Conservation (phyloP, 306 rosid genomes). For the Macrotyloma uniflorum region DNA sequence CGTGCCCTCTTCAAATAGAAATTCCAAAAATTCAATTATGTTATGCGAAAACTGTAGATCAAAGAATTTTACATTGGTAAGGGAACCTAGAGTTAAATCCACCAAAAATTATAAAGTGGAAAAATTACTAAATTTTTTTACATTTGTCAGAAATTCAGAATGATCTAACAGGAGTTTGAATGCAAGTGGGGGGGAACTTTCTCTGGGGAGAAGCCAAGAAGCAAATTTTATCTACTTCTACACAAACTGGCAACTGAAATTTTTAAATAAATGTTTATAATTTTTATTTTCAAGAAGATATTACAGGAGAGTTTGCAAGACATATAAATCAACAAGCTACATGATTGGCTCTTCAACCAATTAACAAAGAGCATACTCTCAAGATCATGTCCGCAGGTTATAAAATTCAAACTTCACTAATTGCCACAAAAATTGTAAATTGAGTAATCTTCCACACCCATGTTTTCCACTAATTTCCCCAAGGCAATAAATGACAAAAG, state of each 20-base stretch:
- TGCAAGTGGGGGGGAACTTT: neutral
- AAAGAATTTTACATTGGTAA: conserved; percentile 1
- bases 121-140: neutral
- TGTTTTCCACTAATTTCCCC: neutral
- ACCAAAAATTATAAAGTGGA: neutral
- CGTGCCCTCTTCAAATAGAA: conserved; percentile 14
- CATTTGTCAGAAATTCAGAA: neutral
- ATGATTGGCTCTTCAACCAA: neutral
- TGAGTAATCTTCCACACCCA: neutral
- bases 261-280: neutral
- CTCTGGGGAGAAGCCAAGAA: neutral
- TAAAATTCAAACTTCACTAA: neutral
- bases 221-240: neutral
- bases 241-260: neutral
- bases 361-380: conserved; percentile 6
- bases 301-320: neutral
- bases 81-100: conserved; percentile 9
- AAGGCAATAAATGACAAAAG: neutral
- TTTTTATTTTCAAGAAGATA: neutral
- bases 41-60: neutral
- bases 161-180: neutral
- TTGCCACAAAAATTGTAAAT: conserved; percentile 10
- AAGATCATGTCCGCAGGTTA: neutral
- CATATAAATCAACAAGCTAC: neutral
- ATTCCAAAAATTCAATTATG: neutral